These are phyloP conservation scores for Carex myosuroides DNA, from an alignment of 176 grass and related monocot species.

Conservation along the genomic window DNA sequence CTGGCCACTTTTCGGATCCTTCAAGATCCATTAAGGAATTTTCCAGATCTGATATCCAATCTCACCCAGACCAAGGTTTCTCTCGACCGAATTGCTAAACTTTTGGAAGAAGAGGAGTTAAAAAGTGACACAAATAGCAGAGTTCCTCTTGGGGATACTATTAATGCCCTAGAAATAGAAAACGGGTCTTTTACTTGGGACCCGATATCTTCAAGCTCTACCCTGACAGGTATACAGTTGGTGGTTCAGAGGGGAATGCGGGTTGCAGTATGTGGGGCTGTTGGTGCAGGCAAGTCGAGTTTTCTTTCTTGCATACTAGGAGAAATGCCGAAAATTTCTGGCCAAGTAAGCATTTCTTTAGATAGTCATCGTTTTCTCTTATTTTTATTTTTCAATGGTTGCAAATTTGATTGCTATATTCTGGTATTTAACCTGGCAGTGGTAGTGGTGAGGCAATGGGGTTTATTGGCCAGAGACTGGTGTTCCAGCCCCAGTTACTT, in stretches of 20 bases:
- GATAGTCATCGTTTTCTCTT: background rate
- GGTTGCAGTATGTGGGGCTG: conserved; percentile 87
- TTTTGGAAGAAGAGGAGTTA: conserved; percentile 79
- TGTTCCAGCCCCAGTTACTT: background rate
- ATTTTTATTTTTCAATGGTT: background rate
- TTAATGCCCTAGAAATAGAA: conserved; percentile 68
- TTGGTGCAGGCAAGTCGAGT: conserved; percentile 95
- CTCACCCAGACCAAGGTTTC: conserved; percentile 97
- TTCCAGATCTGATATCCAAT: conserved; percentile 94
- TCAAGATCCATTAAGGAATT: conserved; percentile 95
- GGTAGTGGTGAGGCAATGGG: background rate
- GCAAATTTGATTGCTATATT: conserved; percentile 1
- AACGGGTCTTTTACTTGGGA: conserved; percentile 79
- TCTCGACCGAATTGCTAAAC: conserved; percentile 65
- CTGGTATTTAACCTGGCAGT: background rate
- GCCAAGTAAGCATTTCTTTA: conserved; percentile 57
- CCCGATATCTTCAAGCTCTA: conserved; percentile 37
- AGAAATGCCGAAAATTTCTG: conserved; percentile 86
- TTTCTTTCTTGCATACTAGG: conserved; percentile 87
- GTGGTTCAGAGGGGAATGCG: conserved; percentile 80
- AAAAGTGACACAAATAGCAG: conserved; percentile 58
- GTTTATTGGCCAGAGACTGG: background rate
- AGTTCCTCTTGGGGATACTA: conserved; percentile 51
- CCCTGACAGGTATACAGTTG: conserved; percentile 54
- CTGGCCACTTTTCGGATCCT: conserved; percentile 97